phyloP scores from a whole-genome alignment of 768 basidiomycete species.

The Amylocystis lapponica region DNA sequence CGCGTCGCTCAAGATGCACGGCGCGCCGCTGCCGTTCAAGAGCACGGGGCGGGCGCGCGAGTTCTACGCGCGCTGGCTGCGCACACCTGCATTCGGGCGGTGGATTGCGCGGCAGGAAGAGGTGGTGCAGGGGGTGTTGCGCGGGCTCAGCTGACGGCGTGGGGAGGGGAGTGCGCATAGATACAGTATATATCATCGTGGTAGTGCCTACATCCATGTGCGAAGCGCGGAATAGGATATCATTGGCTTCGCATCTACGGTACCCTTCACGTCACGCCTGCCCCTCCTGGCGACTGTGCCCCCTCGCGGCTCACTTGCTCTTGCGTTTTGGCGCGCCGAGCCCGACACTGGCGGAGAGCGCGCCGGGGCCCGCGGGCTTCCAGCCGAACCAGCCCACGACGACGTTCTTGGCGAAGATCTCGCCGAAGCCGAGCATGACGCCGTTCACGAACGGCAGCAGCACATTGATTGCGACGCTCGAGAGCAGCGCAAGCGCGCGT shows the following conservation, averaged over 20 bases:
- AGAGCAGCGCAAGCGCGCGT: conserved; percentile 60
- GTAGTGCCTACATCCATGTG: no score
- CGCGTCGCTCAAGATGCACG: conserved; percentile 63
- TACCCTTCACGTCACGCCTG: no score
- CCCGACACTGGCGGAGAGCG: conserved; percentile 7
- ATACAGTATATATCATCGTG: no score
- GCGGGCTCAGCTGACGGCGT: no score
- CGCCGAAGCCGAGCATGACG: conserved; percentile 95
- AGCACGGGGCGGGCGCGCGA: conserved; percentile 56
- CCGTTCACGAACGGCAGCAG: conserved; percentile 88
- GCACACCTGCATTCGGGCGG: conserved; percentile 69
- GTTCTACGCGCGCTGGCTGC: conserved; percentile 76
- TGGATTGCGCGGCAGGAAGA: conserved; percentile 78
- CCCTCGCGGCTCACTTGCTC: no score
- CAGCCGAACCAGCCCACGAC: conserved; percentile 49
- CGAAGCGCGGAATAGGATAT: no score
- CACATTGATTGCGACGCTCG: conserved; percentile 79
- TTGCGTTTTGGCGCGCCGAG: no score
- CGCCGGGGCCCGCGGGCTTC: conserved; percentile 21
- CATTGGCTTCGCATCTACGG: no score
- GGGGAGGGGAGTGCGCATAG: no score
- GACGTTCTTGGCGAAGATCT: conserved; percentile 85
- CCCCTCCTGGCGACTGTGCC: no score
- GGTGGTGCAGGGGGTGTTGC: conserved; percentile 55
- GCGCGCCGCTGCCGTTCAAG: conserved; percentile 70